Conservation (phyloP, 139 green algal species). For the Coelastrella sp. region DNA sequence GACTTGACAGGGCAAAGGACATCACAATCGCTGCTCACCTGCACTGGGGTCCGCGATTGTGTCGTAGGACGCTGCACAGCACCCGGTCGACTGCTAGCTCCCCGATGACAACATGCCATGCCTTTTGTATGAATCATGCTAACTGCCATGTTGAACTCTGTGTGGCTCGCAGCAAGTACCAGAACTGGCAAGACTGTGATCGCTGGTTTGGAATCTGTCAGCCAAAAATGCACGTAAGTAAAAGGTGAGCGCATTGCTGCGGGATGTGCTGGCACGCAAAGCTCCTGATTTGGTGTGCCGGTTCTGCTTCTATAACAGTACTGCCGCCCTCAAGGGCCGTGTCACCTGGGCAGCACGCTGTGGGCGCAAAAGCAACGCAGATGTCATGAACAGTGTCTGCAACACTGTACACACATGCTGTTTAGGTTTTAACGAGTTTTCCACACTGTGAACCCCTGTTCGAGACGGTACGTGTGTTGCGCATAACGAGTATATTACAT, state of each 20-base stretch:
- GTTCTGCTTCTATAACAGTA: not conserved
- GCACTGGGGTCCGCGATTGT: slow-evolving; percentile 10
- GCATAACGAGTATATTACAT: too few relatives aligned
- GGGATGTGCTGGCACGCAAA: not conserved
- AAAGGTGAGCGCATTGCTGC: not conserved
- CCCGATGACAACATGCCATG: not conserved
- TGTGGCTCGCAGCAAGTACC: too few relatives aligned
- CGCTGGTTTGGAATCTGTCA: not conserved
- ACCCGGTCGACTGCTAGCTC: not conserved
- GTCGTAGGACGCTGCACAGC: slow-evolving; percentile 13
- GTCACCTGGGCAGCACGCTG: too few relatives aligned
- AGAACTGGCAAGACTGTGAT: not conserved
- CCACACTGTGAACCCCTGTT: too few relatives aligned
- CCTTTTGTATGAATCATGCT: not conserved
- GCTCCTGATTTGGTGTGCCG: not conserved
- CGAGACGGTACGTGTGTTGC: too few relatives aligned
- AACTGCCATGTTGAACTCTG: not conserved
- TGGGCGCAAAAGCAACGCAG: too few relatives aligned
- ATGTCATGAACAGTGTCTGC: too few relatives aligned
- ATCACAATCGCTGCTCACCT: slow-evolving; percentile 8
- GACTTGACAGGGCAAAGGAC: not conserved
- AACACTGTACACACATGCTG: too few relatives aligned
- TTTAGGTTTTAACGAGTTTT: too few relatives aligned
- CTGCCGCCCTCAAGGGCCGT: too few relatives aligned
- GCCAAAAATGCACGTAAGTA: not conserved